These are phyloP conservation scores for Plectranthus barbatus DNA, from an alignment of 257 asterid genomes.

Conservation along the genomic window DNA sequence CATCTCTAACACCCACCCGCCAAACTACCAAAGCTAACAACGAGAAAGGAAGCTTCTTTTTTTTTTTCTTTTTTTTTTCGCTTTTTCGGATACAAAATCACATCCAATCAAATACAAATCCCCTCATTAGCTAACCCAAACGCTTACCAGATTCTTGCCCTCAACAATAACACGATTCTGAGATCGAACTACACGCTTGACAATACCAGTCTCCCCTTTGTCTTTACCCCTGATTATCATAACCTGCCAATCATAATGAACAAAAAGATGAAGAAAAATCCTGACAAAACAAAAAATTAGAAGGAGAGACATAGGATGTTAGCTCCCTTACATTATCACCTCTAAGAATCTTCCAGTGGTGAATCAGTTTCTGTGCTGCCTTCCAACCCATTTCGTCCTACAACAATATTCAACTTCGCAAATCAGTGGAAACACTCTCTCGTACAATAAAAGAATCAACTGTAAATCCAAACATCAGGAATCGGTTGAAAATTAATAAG, in stretches of 20 bases:
- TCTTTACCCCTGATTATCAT: slow-evolving; percentile 92
- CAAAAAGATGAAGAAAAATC: not conserved
- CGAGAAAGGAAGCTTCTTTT: no score
- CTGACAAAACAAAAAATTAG: not conserved
- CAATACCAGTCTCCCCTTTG: slow-evolving; percentile 78
- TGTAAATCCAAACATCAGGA: not conserved
- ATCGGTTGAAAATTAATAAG: not conserved
- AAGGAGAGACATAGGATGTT: not conserved
- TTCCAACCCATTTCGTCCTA: slow-evolving; percentile 75
- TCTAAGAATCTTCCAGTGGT: slow-evolving; percentile 86
- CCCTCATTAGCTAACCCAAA: not conserved
- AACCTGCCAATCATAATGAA: slow-evolving; percentile 39
- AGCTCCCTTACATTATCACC: slow-evolving; percentile 76
- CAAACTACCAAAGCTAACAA: not conserved
- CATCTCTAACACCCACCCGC: not conserved
- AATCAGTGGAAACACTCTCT: no score
- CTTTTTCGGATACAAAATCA: not conserved
- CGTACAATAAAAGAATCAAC: not conserved
- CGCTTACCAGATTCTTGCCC: slow-evolving; percentile 83
- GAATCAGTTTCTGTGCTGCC: slow-evolving; percentile 84
- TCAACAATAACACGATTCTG: slow-evolving; percentile 90
- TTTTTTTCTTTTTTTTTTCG: not conserved
- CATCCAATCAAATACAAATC: not conserved
- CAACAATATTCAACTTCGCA: not conserved
- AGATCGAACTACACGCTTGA: slow-evolving; percentile 78